phyloP scores from a whole-genome alignment of 2,329 filamentous ascomycete genomes.

The Penicillium polonicum region DNA sequence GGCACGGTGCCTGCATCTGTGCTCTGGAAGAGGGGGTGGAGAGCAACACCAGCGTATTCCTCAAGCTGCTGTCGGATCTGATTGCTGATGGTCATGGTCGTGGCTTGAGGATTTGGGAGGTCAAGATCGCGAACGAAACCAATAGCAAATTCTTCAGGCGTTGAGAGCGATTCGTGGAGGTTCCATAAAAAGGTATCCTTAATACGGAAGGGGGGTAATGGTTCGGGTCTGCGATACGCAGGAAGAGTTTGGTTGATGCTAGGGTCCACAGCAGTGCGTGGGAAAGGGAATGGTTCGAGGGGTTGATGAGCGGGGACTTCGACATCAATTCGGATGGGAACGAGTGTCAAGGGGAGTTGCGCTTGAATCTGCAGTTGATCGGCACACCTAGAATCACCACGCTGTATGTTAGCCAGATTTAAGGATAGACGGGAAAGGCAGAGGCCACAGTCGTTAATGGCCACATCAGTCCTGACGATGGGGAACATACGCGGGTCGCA shows the following conservation, averaged over 20 bases:
- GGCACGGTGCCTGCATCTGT: conserved; percentile 28
- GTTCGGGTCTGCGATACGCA: conserved; percentile 75
- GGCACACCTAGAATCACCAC: conserved; percentile 44
- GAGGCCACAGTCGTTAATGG: conserved; percentile 1
- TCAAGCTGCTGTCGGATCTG: conserved; percentile 94
- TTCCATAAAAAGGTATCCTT: conserved; percentile 99
- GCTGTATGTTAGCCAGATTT: conserved; percentile 10
- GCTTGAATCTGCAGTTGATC: conserved; percentile 65
- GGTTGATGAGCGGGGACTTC: conserved; percentile 72
- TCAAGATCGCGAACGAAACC: conserved; percentile 89
- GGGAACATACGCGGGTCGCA: conserved; percentile 45
- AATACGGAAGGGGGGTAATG: conserved; percentile 79
- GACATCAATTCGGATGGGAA: conserved; percentile 94
- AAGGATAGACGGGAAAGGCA: conserved; percentile 9
- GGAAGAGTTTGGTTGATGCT: conserved; percentile 65
- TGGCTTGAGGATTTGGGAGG: conserved; percentile 68
- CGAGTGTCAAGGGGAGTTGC: conserved; percentile 80
- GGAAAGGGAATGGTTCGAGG: conserved; percentile 48
- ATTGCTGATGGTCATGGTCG: conserved; percentile 80
- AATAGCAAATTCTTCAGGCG: conserved; percentile 93
- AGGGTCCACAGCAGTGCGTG: conserved; percentile 42
- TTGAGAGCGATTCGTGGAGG: conserved; percentile 87
- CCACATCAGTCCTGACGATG: conserved; percentile 1
- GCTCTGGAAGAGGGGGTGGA: conserved; percentile 84
- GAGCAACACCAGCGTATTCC: conserved; percentile 90